phyloP scores from a whole-genome alignment of 805 yeast species.

The Saccharomycopsis amapae region DNA sequence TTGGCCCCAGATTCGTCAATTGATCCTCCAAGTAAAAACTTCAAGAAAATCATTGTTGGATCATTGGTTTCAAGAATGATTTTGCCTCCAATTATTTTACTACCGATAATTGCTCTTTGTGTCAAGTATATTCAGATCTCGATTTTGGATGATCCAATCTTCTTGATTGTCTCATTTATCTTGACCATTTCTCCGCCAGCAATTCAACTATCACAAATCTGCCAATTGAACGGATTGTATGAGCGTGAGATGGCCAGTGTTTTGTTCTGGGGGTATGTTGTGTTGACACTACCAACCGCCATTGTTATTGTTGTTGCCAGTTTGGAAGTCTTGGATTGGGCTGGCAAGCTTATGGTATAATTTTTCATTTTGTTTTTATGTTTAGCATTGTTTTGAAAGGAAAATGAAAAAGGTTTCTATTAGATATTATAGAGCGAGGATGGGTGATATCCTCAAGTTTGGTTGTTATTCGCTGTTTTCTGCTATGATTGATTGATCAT shows the following conservation, averaged over 20 bases:
- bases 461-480: too few relatives aligned
- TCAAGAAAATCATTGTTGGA: slow-evolving; percentile 56
- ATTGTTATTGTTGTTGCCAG: slow-evolving; percentile 64
- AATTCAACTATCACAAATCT: slow-evolving; percentile 73
- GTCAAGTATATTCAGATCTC: slow-evolving; percentile 61
- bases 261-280: slow-evolving; percentile 74
- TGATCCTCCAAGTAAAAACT: slow-evolving; percentile 53
- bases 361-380: too few relatives aligned
- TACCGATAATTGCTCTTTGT: slow-evolving; percentile 58
- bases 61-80: slow-evolving; percentile 74
- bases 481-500: too few relatives aligned
- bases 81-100: slow-evolving; percentile 57
- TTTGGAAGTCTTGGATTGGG: slow-evolving; percentile 41
- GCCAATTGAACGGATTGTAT: slow-evolving; percentile 66
- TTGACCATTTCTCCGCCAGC: slow-evolving; percentile 80
- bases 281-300: slow-evolving; percentile 69
- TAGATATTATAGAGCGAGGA: too few relatives aligned
- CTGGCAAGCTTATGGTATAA: slow-evolving; percentile 23
- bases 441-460: too few relatives aligned
- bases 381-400: too few relatives aligned
- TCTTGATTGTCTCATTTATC: slow-evolving; percentile 66
- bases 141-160: slow-evolving; percentile 75
- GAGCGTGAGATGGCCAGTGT: slow-evolving; percentile 82
- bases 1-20: slow-evolving; percentile 61
- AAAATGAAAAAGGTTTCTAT: too few relatives aligned